Evolutionary conservation across 768 basidiomycete species (phyloP), one percentile per base, ranked within the genome.

Genomic region (Boletellus ananiceps): DNA sequence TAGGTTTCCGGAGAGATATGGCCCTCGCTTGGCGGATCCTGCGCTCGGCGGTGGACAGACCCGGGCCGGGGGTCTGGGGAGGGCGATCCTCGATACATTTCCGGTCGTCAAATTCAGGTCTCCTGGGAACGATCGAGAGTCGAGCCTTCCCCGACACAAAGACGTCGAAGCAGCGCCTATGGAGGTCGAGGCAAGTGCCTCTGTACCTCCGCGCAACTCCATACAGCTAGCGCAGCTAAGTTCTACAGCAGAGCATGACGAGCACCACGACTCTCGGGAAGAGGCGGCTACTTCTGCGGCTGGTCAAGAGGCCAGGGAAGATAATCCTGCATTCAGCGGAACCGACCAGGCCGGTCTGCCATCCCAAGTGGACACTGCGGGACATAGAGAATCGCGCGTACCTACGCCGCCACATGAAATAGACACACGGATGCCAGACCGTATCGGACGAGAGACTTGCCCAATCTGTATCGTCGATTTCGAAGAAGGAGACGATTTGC

Each of bases 401-500:
- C 23, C 51, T 19, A n/a, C 36, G 18, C 40, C 47, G 32, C 2
- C 49, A n/a, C 50, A 32, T 15, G 53, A 59, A 31, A 57, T 58
- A 21, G 69, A 73, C 47, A 75, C 77, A 33, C 66, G 79, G 14
- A 73, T 81, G 44, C 85, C 83, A 2, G 81, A 76, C 34, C 75
- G 79, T 13, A 88, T 90, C 32, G 87, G 87, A 5, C 78, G 81
- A 34, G 88, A 93, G 67, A 91, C 86, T 12, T 97, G 94, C 70
- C 93, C 94, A 5, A 97, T 97, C 52, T 97, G 94, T 66, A 86
- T 97, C 51, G 76, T 90, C 39, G 93, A 95, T 58, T 97, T 97
- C 59, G 88, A 93, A 65, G 86, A 89, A 52, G 94, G 93, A 1
- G 94, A 97, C 59, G 90, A 95, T 64, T 69, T 96, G 13, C 83